Percentiles rank a stretch among this genome's conserved stretches.
phyloP scores from a whole-genome alignment of 495 filamentous ascomycete species.

The Evernia prunastri region DNA sequence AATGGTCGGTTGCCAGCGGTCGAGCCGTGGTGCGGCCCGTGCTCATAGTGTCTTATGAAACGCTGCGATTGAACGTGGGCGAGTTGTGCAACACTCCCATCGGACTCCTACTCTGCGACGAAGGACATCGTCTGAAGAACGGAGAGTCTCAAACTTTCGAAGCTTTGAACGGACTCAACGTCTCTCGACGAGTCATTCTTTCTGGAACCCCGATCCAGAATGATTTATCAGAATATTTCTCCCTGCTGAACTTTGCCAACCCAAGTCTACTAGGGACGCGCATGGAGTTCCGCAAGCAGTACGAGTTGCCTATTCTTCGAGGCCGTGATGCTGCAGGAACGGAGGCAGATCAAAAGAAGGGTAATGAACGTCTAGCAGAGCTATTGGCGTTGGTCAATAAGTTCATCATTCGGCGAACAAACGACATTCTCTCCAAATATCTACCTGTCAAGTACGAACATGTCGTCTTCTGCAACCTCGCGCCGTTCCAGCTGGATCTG shows the following conservation, averaged over 20 bases:
- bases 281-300: conserved; percentile 90
- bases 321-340: conserved; percentile 88
- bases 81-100: conserved; percentile 81
- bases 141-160: conserved; percentile 92
- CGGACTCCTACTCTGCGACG: conserved; percentile 92
- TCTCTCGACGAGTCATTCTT: conserved; percentile 85
- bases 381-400: conserved; percentile 86
- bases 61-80: conserved; percentile 83
- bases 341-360: conserved; percentile 73
- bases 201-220: conserved; percentile 98
- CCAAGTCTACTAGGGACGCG: conserved; percentile 84
- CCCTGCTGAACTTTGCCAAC: conserved; percentile 94
- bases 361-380: conserved; percentile 76
- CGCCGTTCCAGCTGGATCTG: conserved; percentile 83
- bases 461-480: conserved; percentile 97
- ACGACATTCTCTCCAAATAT: conserved; percentile 97
- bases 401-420: conserved; percentile 97
- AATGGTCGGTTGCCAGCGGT: conserved; percentile 89
- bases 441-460: conserved; percentile 98
- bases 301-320: conserved; percentile 84
- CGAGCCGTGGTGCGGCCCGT: conserved; percentile 87
- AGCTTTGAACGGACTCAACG: conserved; percentile 82
- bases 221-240: conserved; percentile 94
- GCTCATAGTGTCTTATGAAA: conserved; percentile 99
- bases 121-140: conserved; percentile 98